These are phyloP conservation scores for Aspergillus eucalypticola DNA, from an alignment of 2,329 filamentous ascomycete genomes.

Conservation along the genomic window DNA sequence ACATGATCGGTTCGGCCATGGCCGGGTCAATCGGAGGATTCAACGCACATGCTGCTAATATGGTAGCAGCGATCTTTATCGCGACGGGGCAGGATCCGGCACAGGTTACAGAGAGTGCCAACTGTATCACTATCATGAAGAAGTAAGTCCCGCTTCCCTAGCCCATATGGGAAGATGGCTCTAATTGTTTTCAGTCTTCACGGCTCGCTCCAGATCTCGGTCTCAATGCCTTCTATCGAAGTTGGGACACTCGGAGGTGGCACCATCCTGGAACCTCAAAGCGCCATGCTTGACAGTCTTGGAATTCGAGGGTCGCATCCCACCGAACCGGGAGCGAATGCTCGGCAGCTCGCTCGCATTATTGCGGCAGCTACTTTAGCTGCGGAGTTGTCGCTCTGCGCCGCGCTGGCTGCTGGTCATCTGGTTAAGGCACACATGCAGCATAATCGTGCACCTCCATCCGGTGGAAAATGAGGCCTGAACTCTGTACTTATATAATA, in stretches of 20 bases:
- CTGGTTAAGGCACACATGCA: constrained; percentile 92
- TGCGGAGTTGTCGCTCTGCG: constrained; percentile 88
- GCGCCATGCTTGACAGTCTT: constrained; percentile 93
- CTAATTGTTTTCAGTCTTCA: constrained; percentile 62
- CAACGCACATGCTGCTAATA: constrained; percentile 97
- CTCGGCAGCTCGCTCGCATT: constrained; percentile 83
- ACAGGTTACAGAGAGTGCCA: constrained; percentile 93
- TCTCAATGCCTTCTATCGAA: constrained; percentile 99
- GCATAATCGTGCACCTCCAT: constrained; percentile 67
- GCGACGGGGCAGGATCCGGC: constrained; percentile 97
- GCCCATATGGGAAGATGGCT: constrained; percentile 15
- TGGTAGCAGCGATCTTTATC: constrained; percentile 96
- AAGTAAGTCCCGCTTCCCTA: constrained; percentile 67
- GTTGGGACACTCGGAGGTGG: constrained; percentile 96
- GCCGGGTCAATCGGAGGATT: constrained; percentile 93
- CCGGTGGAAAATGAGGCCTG: background rate
- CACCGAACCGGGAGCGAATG: constrained; percentile 89
- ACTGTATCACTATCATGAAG: constrained; percentile 98
- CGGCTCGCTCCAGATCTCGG: constrained; percentile 90
- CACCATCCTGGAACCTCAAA: constrained; percentile 93
- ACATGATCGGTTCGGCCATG: constrained; percentile 96
- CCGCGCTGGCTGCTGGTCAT: constrained; percentile 89
- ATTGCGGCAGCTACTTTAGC: constrained; percentile 85
- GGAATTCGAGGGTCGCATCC: constrained; percentile 89
- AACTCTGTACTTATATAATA: background rate